A percentile compares a stretch with the other conserved stretches of the same genome.
Conservation (phyloP, 768 basidiomycete genomes). For the Boletus tylopilopsis region DNA sequence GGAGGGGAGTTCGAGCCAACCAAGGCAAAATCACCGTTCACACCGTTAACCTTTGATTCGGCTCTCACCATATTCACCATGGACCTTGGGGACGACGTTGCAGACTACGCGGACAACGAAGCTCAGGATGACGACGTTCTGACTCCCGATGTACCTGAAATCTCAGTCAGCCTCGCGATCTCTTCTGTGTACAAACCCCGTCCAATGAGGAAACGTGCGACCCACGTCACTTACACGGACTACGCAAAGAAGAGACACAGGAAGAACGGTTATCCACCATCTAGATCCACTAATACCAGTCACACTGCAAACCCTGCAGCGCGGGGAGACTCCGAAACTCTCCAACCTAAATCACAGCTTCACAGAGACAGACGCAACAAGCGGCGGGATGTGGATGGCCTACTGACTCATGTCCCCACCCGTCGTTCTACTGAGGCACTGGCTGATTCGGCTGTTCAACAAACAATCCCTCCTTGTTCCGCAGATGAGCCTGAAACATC, state of each 20-base stretch:
- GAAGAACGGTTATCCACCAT: constrained; percentile 25
- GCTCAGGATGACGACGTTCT: constrained; percentile 3
- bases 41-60: constrained; percentile 28
- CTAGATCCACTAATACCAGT: background rate
- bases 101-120: constrained; percentile 29
- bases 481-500: constrained; percentile 10
- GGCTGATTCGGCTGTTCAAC: background rate
- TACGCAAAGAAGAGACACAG: constrained; percentile 24
- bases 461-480: background rate
- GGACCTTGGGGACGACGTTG: constrained; percentile 41
- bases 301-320: background rate
- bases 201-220: constrained; percentile 46
- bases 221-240: constrained; percentile 24
- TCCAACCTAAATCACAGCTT: constrained; percentile 30
- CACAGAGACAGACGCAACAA: constrained; percentile 49
- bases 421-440: background rate
- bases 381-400: constrained; percentile 40
- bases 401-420: constrained; percentile 18
- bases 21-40: background rate
- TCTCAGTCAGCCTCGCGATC: constrained; percentile 61
- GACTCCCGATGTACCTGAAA: constrained; percentile 10
- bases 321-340: background rate
- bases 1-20: background rate
- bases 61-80: constrained; percentile 40
- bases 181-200: constrained; percentile 71